Percentiles rank a stretch among this genome's conserved stretches.
Evolutionary conservation across 1,139 yeast genomes (phyloP).

Genomic region (Candida albicans): DNA sequence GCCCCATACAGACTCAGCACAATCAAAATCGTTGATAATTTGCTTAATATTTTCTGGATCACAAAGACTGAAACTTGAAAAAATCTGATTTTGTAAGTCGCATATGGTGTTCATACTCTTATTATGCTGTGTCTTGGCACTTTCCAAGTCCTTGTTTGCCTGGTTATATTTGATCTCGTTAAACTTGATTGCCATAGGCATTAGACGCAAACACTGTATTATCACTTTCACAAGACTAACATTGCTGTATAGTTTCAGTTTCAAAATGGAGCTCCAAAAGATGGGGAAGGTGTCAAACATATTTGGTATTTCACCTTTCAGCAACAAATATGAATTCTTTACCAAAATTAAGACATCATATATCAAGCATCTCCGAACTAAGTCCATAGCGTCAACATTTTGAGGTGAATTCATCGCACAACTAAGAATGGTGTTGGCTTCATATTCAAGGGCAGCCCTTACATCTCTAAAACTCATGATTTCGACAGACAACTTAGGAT

Average conservation of each 20-base stretch:
- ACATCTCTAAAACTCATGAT: slow-evolving; percentile 33
- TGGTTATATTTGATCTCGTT: slow-evolving; percentile 26
- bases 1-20: slow-evolving; percentile 65
- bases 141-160: slow-evolving; percentile 21
- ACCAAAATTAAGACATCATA: slow-evolving; percentile 61
- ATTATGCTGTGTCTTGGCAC: slow-evolving; percentile 34
- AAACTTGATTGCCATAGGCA: slow-evolving; percentile 42
- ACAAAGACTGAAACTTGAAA: slow-evolving; percentile 39
- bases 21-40: slow-evolving; percentile 21
- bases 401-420: slow-evolving; percentile 19
- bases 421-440: slow-evolving; percentile 24
- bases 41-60: slow-evolving; percentile 45
- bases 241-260: slow-evolving; percentile 33
- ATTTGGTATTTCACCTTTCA: slow-evolving; percentile 37
- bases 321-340: slow-evolving; percentile 49
- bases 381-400: slow-evolving; percentile 32
- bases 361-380: slow-evolving; percentile 47
- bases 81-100: slow-evolving; percentile 23
- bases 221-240: slow-evolving; percentile 39
- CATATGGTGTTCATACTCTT: slow-evolving; percentile 27
- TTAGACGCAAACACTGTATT: slow-evolving; percentile 42
- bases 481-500: slow-evolving; percentile 20
- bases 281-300: slow-evolving; percentile 47
- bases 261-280: slow-evolving; percentile 46
- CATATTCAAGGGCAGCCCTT: slow-evolving; percentile 35